A percentile compares a stretch with the other conserved stretches of the same genome.
phyloP scores from a whole-genome alignment of 306 rosid genomes.

The Lablab purpureus region DNA sequence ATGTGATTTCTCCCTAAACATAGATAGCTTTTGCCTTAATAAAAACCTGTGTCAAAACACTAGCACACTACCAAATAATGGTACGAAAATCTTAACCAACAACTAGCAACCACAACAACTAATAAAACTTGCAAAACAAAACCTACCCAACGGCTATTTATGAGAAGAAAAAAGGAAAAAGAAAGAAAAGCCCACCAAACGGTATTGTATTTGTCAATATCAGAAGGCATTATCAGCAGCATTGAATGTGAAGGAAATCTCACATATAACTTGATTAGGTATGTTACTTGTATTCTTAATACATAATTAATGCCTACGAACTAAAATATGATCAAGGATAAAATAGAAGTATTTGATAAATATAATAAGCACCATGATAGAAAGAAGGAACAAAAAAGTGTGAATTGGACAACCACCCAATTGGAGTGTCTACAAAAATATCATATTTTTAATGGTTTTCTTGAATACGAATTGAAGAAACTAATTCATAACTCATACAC shows the following conservation, averaged over 20 bases:
- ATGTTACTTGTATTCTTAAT: neutral
- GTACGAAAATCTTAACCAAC: neutral
- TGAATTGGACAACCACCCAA: neutral
- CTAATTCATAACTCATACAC: neutral
- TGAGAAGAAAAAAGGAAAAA: neutral
- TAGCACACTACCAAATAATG: conserved; percentile 5
- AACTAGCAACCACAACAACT: neutral
- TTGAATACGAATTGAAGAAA: neutral
- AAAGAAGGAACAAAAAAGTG: neutral
- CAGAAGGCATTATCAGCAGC: neutral
- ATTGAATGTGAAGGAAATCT: neutral
- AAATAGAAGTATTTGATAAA: neutral
- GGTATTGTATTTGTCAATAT: conserved; percentile 17
- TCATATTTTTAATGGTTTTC: neutral
- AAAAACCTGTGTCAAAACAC: conserved; percentile 11
- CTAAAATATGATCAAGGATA: neutral
- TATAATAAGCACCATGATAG: too few species aligned
- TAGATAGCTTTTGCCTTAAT: neutral
- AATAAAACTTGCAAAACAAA: conserved; percentile 3
- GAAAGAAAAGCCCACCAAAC: neutral
- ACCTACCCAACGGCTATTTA: conserved; percentile 28
- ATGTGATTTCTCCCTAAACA: neutral
- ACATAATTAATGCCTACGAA: conserved; percentile 8
- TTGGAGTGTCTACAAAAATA: neutral
- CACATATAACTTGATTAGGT: neutral